These are phyloP conservation scores for Chimonanthus salicifolius DNA, from an alignment of 164 flowering plant species.

Conservation along the genomic window DNA sequence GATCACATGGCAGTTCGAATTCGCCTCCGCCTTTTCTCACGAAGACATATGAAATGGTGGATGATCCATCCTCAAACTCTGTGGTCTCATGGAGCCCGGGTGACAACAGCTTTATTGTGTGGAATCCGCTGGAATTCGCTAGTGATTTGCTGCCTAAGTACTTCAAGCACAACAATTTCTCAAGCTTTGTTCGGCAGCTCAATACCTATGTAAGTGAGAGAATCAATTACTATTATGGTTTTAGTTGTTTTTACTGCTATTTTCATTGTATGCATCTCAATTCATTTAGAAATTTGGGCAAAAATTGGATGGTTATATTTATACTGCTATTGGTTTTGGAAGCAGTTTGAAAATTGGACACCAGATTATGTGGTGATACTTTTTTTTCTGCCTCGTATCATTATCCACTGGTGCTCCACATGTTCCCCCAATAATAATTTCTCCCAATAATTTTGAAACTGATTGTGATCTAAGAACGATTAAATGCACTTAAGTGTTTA, in stretches of 20 bases:
- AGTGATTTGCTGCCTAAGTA: slow-evolving; percentile 55
- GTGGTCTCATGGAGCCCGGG: slow-evolving; percentile 50
- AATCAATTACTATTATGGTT: background rate
- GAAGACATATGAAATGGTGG: slow-evolving; percentile 65
- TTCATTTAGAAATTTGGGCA: background rate
- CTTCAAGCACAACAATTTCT: slow-evolving; percentile 74
- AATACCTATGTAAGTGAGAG: slow-evolving; percentile 54
- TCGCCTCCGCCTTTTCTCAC: slow-evolving; percentile 53
- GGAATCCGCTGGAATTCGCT: slow-evolving; percentile 55
- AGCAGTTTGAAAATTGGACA: background rate
- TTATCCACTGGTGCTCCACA: background rate
- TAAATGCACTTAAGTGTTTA: background rate
- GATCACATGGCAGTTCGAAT: slow-evolving; percentile 34
- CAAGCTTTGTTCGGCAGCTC: slow-evolving; percentile 69
- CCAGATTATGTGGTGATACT: background rate
- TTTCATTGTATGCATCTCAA: background rate
- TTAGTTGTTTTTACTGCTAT: background rate
- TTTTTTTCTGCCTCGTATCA: background rate
- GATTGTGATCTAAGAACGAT: background rate
- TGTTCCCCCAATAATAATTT: background rate
- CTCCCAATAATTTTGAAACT: background rate
- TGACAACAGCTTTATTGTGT: slow-evolving; percentile 49
- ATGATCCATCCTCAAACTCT: slow-evolving; percentile 39
- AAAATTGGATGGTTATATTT: background rate
- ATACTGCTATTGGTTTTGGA: background rate